A percentile compares a stretch with the other conserved stretches of the same genome.
Conservation (phyloP, 768 basidiomycete genomes). For the Jaapia argillacea region DNA sequence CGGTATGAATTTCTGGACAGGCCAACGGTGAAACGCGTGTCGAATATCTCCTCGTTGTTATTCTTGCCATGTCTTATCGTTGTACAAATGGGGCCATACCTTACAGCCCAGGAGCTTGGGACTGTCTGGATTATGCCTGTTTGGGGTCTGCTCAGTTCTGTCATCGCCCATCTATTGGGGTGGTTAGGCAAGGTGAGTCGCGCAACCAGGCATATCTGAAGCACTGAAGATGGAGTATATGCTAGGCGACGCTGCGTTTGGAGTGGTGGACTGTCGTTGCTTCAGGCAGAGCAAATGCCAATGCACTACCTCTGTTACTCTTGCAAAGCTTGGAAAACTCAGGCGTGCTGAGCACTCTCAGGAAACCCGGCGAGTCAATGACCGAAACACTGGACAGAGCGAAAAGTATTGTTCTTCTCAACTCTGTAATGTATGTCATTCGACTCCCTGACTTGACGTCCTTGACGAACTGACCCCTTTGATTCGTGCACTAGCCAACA, state of each 20-base stretch:
- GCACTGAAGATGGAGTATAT: not conserved
- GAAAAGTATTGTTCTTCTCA: constrained; percentile 18
- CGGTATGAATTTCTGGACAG: constrained; percentile 12
- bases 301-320: constrained; percentile 19
- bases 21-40: constrained; percentile 13
- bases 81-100: constrained; percentile 19
- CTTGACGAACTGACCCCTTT: not conserved
- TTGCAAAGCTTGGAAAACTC: constrained; percentile 15
- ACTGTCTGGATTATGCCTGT: constrained; percentile 17
- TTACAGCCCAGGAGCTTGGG: constrained; percentile 12
- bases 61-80: constrained; percentile 21
- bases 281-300: constrained; percentile 18
- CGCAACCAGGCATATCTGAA: not conserved
- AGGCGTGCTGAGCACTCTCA: constrained; percentile 15
- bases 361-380: constrained; percentile 8
- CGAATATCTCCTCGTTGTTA: constrained; percentile 16
- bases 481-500: constrained; percentile 14
- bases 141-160: constrained; percentile 17
- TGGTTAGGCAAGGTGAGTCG: constrained; percentile 9
- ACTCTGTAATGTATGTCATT: constrained; percentile 13
- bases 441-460: not conserved
- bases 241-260: constrained; percentile 9
- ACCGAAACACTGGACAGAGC: constrained; percentile 14
- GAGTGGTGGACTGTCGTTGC: constrained; percentile 20
- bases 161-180: constrained; percentile 17